phyloP scores from a whole-genome alignment of 352 stramenopile species.

The Globisporangium apiculatum region DNA sequence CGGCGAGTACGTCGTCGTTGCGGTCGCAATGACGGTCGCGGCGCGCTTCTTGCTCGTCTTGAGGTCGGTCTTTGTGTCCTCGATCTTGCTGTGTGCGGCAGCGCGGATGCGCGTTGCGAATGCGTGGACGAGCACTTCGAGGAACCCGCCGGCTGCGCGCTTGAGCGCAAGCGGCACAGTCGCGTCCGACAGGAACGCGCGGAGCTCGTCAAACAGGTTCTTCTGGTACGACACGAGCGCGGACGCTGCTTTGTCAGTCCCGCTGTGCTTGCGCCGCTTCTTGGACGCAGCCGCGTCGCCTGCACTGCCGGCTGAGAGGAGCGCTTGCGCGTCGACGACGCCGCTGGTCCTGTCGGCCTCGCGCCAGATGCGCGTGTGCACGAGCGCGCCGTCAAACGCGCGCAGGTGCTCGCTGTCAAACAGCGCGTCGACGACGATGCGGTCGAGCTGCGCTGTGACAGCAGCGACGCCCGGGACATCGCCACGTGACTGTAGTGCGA shows the following conservation, averaged over 20 bases:
- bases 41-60: constrained; percentile 74
- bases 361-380: constrained; percentile 26
- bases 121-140: constrained; percentile 53
- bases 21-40: constrained; percentile 66
- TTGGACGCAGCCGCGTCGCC: constrained; percentile 13
- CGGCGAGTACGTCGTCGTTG: constrained; percentile 66
- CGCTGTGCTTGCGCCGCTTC: constrained; percentile 39
- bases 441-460: constrained; percentile 30
- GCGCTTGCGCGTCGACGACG: background rate
- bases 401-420: constrained; percentile 75
- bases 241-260: background rate
- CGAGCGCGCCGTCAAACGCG: constrained; percentile 60
- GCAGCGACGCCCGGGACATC: constrained; percentile 11
- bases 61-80: constrained; percentile 58
- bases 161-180: constrained; percentile 25
- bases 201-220: constrained; percentile 70
- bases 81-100: constrained; percentile 55
- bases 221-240: constrained; percentile 72
- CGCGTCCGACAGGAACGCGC: constrained; percentile 41
- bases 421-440: constrained; percentile 57
- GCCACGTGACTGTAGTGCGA: constrained; percentile 14
- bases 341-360: constrained; percentile 2
- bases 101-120: constrained; percentile 57
- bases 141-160: constrained; percentile 42
- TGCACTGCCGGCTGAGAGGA: background rate